Percentiles rank a stretch among this genome's conserved stretches.
Evolutionary conservation across 148 eudicot species (phyloP).

Genomic region (Cornus suecica): DNA sequence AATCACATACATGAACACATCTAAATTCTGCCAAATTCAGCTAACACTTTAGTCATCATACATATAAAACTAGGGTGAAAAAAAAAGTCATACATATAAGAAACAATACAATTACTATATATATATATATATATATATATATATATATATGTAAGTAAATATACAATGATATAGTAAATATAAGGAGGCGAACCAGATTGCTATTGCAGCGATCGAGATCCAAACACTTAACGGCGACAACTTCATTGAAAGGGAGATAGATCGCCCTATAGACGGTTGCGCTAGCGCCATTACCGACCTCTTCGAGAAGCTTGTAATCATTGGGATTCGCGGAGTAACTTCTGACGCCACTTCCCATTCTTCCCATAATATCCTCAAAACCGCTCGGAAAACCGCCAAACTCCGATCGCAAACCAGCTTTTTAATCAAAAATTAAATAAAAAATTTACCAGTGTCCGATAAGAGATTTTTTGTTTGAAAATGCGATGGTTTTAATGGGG

Average conservation of each 20-base stretch:
- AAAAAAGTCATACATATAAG: background rate
- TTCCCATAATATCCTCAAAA: constrained; percentile 30
- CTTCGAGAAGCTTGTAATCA: constrained; percentile 84
- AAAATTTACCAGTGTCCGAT: no score
- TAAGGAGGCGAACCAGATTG: constrained; percentile 55
- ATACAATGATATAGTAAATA: no score
- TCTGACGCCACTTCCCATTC: constrained; percentile 32
- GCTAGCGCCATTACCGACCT: constrained; percentile 84
- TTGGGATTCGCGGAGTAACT: constrained; percentile 47
- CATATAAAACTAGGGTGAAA: no score
- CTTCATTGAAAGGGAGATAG: constrained; percentile 78
- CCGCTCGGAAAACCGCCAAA: background rate
- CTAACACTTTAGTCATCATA: background rate
- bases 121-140: no score
- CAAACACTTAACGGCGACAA: constrained; percentile 89
- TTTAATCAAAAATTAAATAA: background rate
- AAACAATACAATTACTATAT: background rate
- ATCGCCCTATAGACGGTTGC: constrained; percentile 88
- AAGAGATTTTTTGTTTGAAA: no score
- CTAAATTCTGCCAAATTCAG: background rate
- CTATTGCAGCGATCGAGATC: constrained; percentile 98
- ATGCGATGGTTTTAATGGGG: background rate
- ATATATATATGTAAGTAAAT: no score
- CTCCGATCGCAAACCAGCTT: constrained; percentile 4
- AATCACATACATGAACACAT: background rate